These are phyloP conservation scores for Rhynchosporium secalis DNA, from an alignment of 2,329 filamentous ascomycete species.

Conservation along the genomic window DNA sequence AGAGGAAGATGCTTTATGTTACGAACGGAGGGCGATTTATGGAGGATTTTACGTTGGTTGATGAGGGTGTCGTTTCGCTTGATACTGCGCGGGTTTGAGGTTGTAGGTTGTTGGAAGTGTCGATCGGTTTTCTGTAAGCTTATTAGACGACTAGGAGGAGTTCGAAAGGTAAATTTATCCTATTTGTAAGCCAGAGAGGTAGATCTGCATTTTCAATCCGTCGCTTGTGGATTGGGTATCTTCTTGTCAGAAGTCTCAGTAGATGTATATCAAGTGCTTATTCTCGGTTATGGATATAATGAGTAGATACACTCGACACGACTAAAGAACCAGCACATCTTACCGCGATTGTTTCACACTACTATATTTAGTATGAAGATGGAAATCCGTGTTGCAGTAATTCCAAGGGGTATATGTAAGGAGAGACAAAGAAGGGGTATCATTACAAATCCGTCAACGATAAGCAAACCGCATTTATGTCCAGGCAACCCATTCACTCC, in stretches of 20 bases:
- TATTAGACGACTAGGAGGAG: not conserved
- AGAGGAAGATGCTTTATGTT: constrained; percentile 25
- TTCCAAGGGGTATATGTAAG: constrained; percentile 21
- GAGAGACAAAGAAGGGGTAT: constrained; percentile 35
- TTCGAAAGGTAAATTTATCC: too few relatives aligned
- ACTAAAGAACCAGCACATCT: not conserved
- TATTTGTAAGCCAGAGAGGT: too few relatives aligned
- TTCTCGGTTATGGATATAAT: not conserved
- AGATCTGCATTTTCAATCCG: too few relatives aligned
- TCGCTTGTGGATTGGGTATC: too few relatives aligned
- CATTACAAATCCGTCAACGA: constrained; percentile 24
- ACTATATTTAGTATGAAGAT: too few relatives aligned
- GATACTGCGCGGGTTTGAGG: constrained; percentile 10
- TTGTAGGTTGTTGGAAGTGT: not conserved
- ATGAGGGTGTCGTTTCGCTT: constrained; percentile 19
- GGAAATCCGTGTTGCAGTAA: too few relatives aligned
- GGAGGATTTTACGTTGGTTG: constrained; percentile 16
- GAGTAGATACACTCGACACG: not conserved
- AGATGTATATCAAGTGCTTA: not conserved
- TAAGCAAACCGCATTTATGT: not conserved
- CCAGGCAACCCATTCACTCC: constrained; percentile 5
- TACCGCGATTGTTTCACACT: too few relatives aligned
- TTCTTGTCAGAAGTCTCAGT: too few relatives aligned
- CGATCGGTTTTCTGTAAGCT: not conserved
- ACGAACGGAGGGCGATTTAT: constrained; percentile 25